Conservation (phyloP, 306 rosid species). For the Cicer yamashitae region DNA sequence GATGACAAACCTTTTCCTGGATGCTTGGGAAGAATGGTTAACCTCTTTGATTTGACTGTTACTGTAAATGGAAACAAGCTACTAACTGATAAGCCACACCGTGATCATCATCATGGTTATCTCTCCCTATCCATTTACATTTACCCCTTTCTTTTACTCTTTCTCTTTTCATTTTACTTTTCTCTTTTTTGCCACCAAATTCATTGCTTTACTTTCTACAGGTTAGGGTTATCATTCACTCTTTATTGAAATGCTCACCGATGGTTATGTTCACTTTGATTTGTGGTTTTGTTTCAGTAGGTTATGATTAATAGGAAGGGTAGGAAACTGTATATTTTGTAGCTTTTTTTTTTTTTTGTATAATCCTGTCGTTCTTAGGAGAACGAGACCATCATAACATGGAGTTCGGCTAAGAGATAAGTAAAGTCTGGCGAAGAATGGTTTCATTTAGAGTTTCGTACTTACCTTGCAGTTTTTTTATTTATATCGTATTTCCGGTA, state of each 20-base stretch:
- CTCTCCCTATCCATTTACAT: neutral
- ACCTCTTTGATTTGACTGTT: conserved; percentile 78
- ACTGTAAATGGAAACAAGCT: conserved; percentile 70
- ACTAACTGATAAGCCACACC: conserved; percentile 77
- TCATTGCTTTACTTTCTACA: conserved; percentile 3
- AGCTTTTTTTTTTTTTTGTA: too few relatives aligned
- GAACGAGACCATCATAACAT: too few relatives aligned
- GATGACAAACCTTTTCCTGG: conserved; percentile 83
- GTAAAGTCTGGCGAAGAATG: too few relatives aligned
- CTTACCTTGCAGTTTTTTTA: neutral
- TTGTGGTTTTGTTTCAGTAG: conserved; percentile 30
- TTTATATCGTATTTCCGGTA: conserved; percentile 7
- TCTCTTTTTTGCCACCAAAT: neutral
- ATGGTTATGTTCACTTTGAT: conserved; percentile 6
- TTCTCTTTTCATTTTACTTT: neutral
- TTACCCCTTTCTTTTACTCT: too few relatives aligned
- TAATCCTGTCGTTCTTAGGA: too few relatives aligned
- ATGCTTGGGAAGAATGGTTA: conserved; percentile 94
- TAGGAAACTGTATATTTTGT: neutral
- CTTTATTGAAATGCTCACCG: neutral
- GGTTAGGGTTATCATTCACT: neutral
- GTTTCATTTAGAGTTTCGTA: neutral
- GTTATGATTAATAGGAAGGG: neutral
- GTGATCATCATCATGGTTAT: conserved; percentile 61
- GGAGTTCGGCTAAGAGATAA: too few relatives aligned